A percentile compares a stretch with the other conserved stretches of the same genome.
These are phyloP conservation scores for Zasmidium citrigriseum DNA, from an alignment of 2,329 filamentous ascomycete species.

Conservation along the genomic window DNA sequence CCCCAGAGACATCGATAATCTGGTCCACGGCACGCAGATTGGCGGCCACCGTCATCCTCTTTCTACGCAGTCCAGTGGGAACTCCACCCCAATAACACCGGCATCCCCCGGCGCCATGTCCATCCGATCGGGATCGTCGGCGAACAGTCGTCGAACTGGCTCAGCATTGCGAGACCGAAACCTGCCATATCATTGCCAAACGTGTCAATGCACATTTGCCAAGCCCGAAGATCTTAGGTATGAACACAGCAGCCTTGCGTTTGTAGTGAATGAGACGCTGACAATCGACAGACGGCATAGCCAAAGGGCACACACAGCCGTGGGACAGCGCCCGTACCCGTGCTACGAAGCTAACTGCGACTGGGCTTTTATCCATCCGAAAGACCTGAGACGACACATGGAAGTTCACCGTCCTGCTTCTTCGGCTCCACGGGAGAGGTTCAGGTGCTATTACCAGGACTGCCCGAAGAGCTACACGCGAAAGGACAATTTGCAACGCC, in stretches of 20 bases:
- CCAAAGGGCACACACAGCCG: slow-evolving; percentile 5
- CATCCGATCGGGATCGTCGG: not conserved
- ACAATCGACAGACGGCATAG: slow-evolving; percentile 2
- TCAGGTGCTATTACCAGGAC: not conserved
- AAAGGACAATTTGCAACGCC: slow-evolving; percentile 8
- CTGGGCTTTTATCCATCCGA: slow-evolving; percentile 10
- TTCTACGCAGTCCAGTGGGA: not conserved
- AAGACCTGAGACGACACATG: slow-evolving; percentile 13
- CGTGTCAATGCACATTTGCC: slow-evolving; percentile 3
- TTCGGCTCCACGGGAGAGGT: not conserved
- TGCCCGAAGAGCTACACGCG: slow-evolving; percentile 10
- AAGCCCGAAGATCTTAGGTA: slow-evolving; percentile 2
- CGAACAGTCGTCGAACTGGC: not conserved
- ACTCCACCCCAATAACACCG: not conserved
- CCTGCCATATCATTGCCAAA: slow-evolving; percentile 2
- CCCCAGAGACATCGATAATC: not conserved
- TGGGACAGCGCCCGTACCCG: not conserved
- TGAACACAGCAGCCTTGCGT: not conserved
- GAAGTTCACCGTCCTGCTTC: not conserved
- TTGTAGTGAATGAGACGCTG: too few relatives aligned
- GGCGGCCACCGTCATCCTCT: not conserved
- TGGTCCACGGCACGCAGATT: not conserved
- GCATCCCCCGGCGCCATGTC: not conserved
- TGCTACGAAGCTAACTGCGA: slow-evolving; percentile 1
- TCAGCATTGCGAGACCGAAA: slow-evolving; percentile 5